Evolutionary conservation across 1,284 basidiomycete species (phyloP).

Genomic region (Ustilago curta): DNA sequence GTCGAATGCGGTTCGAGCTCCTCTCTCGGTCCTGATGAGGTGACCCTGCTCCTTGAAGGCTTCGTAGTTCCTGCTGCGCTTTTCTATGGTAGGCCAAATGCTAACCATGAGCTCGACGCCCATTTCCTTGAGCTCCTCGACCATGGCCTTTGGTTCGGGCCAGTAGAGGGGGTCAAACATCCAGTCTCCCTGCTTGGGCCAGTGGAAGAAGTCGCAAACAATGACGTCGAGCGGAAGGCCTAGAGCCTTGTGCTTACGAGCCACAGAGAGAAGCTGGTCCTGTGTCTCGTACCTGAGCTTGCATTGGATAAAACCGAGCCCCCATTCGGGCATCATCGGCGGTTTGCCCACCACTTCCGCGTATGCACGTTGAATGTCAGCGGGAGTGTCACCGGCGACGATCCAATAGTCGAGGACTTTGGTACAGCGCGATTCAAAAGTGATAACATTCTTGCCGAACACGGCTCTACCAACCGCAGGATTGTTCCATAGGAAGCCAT

Average conservation of each 20-base stretch:
- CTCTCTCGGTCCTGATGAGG: constrained; percentile 28
- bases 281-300: constrained; percentile 40
- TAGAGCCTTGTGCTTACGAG: constrained; percentile 26
- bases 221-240: constrained; percentile 31
- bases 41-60: constrained; percentile 22
- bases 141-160: constrained; percentile 38
- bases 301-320: constrained; percentile 33
- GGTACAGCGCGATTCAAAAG: constrained; percentile 30
- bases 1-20: constrained; percentile 15
- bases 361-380: constrained; percentile 27
- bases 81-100: constrained; percentile 40
- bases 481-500: constrained; percentile 42
- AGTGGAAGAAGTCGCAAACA: constrained; percentile 43
- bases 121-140: constrained; percentile 23
- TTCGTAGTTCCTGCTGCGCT: constrained; percentile 26
- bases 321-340: constrained; percentile 41
- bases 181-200: constrained; percentile 37
- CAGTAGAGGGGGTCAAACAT: constrained; percentile 29
- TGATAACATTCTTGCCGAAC: constrained; percentile 36
- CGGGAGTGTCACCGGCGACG: constrained; percentile 24
- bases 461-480: constrained; percentile 28
- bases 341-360: constrained; percentile 17
- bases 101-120: constrained; percentile 34
- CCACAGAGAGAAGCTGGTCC: constrained; percentile 27
- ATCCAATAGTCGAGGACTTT: constrained; percentile 38